Conservation (phyloP, 1,284 basidiomycete genomes). For the Athelia sp. region DNA sequence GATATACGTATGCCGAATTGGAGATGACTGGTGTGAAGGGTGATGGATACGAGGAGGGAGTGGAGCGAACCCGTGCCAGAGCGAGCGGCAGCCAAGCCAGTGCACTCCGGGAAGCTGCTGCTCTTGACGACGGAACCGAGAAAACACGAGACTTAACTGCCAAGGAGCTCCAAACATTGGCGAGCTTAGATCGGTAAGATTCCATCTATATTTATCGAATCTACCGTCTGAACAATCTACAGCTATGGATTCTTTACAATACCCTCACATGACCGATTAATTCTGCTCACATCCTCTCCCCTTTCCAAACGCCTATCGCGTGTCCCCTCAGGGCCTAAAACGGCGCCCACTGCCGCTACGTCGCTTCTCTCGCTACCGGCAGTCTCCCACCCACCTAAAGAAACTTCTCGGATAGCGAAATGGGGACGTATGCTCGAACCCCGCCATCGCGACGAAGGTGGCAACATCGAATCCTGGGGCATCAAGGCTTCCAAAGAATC, state of each 20-base stretch:
- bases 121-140: conserved; percentile 50
- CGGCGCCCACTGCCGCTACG: conserved; percentile 33
- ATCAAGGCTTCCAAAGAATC: conserved; percentile 58
- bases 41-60: conserved; percentile 87
- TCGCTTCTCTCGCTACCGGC: conserved; percentile 43
- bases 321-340: conserved; percentile 37
- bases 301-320: conserved; percentile 56
- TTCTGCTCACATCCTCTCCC: conserved; percentile 60
- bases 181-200: conserved; percentile 78
- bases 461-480: conserved; percentile 74
- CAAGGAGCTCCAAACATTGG: conserved; percentile 66
- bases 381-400: conserved; percentile 49
- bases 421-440: conserved; percentile 86
- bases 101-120: conserved; percentile 49
- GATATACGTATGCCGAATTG: conserved; percentile 84
- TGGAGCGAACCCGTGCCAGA: conserved; percentile 89
- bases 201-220: conserved; percentile 5
- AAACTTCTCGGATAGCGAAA: conserved; percentile 72
- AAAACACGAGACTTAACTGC: conserved; percentile 54
- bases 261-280: conserved; percentile 73
- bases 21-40: conserved; percentile 84
- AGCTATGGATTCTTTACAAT: conserved; percentile 86
- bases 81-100: conserved; percentile 55
- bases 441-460: conserved; percentile 63
- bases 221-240: conserved; percentile 12